These are phyloP conservation scores for Trametes hirsuta DNA, from an alignment of 1,284 basidiomycete genomes.

Conservation along the genomic window DNA sequence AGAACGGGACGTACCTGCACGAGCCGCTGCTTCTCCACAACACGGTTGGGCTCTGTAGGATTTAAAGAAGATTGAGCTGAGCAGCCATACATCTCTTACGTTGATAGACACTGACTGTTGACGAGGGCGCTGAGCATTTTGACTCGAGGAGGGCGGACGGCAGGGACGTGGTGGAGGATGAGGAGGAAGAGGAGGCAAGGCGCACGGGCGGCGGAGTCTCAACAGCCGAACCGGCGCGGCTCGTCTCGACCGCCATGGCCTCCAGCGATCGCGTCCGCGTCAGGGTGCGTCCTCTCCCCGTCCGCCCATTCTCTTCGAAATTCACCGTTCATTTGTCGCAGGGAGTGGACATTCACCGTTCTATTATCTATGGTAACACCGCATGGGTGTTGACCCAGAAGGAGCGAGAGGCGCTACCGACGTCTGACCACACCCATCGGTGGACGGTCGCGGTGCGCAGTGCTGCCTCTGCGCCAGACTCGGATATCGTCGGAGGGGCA, in stretches of 20 bases:
- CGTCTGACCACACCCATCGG: constrained; percentile 87
- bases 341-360: constrained; percentile 89
- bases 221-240: constrained; percentile 33
- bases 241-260: constrained; percentile 33
- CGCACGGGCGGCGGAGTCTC: constrained; percentile 32
- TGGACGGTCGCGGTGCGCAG: constrained; percentile 97
- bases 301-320: neutral
- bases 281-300: constrained; percentile 52
- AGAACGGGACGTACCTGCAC: constrained; percentile 56
- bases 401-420: constrained; percentile 63
- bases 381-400: constrained; percentile 80
- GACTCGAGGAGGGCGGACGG: constrained; percentile 12
- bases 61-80: neutral
- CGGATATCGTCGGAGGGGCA: constrained; percentile 80
- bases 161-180: constrained; percentile 23
- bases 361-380: constrained; percentile 97
- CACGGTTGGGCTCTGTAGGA: constrained; percentile 61
- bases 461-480: constrained; percentile 64
- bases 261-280: constrained; percentile 74
- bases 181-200: constrained; percentile 17
- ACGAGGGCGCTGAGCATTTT: constrained; percentile 64
- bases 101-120: constrained; percentile 38
- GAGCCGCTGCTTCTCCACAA: constrained; percentile 63
- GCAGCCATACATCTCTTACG: neutral
- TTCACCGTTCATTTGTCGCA: constrained; percentile 36